Evolutionary conservation across 2,329 filamentous ascomycete genomes (phyloP), one percentile per base, ranked within the genome.

Genomic region (Clarireedia sp.): DNA sequence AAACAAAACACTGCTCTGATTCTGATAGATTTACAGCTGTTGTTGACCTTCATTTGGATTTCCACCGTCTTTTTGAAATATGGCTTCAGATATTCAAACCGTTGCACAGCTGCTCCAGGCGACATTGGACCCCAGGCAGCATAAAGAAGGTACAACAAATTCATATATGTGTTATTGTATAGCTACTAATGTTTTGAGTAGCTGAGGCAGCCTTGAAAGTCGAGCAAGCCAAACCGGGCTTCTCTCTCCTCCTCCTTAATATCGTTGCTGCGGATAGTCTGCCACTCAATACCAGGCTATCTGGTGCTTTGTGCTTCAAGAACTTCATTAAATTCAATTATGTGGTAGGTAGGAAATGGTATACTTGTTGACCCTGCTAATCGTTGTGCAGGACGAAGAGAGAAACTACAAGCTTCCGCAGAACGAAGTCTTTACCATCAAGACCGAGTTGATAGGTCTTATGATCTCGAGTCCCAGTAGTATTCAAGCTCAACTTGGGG

Each of bases 311-410:
- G 58, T 94, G 89, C 75, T 99, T 99, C 81, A 99, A 99, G 75
- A 99, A 99, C 76, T 95, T 96, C 72, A 90, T 99, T 68, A 87
- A 88, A 72, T 83, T 87, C 69, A 94, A 90, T 77, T 99, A 95
- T 83, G 89, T 90, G 65, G 84, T 86, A 73, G 64, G 82, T 76
- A 46, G 47, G 23, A 44, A 41, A 12, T 37, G n/a, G 16, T 24
- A 38, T 43, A 41, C 17, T 37, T 33, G 12, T 36, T 16, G 24
- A 43, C 19, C 54, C 38, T 52, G 43, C 61, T 67, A 37, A 60
- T 19, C 41, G 44, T 57, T 62, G 41, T 21, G 62, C 26, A 87
- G 77, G 89, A 97, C 71, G 92, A 96, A 69, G 89, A 96, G 73
- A 91, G 94, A 68, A 86, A 87, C 71, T 94, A 99, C 78, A 94